Evolutionary conservation across 345 rosid genomes (phyloP), one percentile per base, ranked within the genome.

Genomic region (Draba incana): DNA sequence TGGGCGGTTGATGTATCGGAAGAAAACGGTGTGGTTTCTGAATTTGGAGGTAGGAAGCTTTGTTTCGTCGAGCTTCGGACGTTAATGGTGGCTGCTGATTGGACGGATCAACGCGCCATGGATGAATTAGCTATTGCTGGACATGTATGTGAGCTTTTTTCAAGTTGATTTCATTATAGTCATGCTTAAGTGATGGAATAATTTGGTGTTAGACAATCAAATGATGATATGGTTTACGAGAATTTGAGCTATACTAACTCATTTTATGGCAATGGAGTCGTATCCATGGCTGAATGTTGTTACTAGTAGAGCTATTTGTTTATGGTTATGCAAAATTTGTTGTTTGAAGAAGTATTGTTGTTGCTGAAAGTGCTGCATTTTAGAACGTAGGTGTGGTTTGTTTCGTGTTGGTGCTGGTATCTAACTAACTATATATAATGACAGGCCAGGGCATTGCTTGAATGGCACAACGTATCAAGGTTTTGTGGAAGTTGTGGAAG

Each of bases 101-200:
- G 98, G 98, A 78, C 84, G 47, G 81, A 93, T 77, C 79, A 82
- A 54, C 61, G 56, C 45, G 85, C 84, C 27, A 90, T 93, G 98
- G 83, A 70, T 64, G 96, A 93, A 69, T 81, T 93, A 80, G 91
- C 97, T 68, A 83, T 93, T 74, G 98, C 98, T 8, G 98, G 98
- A 56, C 88, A 90, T 82, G 96, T 93, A 81, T 82, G 97, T 82
- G 50, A 68, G 10, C 77, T 66, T 23, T n/a, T n/a, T 57, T 24
- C 37, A 45, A 20, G 1, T 54, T 16, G 3, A 33, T 65, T 48
- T 48, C 25, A 39, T 70, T 23, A 48, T 38, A 12, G 3, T 11
- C 31, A 10, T 27, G 57, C 14, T 68, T 42, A 41, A 24, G 4
- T 15, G 50, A 39, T 41, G 46, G 9, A 10, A 31, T 31, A 7